These are phyloP conservation scores for Gnomoniopsis sp. DNA, from an alignment of 2,329 filamentous ascomycete genomes.

Conservation along the genomic window DNA sequence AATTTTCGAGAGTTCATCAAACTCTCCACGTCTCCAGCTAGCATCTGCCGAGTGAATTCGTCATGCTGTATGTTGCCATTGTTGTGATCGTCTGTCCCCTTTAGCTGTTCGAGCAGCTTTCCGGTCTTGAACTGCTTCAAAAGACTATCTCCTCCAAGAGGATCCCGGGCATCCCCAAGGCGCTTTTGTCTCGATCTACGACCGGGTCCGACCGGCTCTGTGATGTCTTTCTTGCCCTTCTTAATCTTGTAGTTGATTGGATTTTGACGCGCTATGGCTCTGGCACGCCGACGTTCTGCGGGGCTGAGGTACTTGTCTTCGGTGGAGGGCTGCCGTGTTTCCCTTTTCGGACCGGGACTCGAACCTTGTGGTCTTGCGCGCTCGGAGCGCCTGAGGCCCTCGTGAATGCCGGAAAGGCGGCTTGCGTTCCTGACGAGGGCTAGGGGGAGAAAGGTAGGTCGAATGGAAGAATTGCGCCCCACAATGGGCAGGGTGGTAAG, in stretches of 20 bases:
- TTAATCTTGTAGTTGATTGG: conserved; percentile 28
- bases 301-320: conserved; percentile 18
- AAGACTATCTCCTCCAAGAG: conserved; percentile 53
- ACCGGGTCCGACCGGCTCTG: conserved; percentile 31
- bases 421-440: conserved; percentile 43
- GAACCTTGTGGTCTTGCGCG: conserved; percentile 31
- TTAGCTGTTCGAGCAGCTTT: conserved; percentile 30
- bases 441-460: conserved; percentile 6
- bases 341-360: conserved; percentile 10
- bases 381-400: conserved; percentile 53
- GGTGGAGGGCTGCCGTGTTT: conserved; percentile 6
- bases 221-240: conserved; percentile 52
- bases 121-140: conserved; percentile 53
- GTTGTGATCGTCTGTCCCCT: conserved; percentile 16
- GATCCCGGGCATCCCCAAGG: conserved; percentile 46
- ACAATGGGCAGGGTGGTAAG: conserved; percentile 12
- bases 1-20: neutral
- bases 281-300: conserved; percentile 24
- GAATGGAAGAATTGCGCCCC: conserved; percentile 6
- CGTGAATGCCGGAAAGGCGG: conserved; percentile 63
- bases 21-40: neutral
- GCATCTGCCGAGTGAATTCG: conserved; percentile 14
- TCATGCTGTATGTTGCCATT: conserved; percentile 16
- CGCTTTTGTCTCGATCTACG: conserved; percentile 23
- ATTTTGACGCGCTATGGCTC: conserved; percentile 20